phyloP scores from a whole-genome alignment of 129 eudicot species.

The Gnaphalium uliginosum region DNA sequence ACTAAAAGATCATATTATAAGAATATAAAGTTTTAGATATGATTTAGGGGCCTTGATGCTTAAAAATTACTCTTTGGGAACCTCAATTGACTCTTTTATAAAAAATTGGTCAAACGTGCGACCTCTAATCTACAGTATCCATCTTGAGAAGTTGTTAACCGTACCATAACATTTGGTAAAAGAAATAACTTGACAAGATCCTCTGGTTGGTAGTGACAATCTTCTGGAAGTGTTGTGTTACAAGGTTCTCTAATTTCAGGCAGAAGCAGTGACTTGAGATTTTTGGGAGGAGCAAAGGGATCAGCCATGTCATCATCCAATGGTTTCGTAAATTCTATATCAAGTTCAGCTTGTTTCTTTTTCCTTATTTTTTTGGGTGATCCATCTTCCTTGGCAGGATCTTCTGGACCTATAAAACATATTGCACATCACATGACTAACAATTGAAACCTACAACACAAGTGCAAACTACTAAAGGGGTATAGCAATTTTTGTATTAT shows the following conservation, averaged over 20 bases:
- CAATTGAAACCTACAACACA: slow-evolving; percentile 21
- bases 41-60: neutral
- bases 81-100: neutral
- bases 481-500: neutral
- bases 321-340: slow-evolving; percentile 61
- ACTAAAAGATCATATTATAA: neutral
- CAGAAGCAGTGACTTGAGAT: slow-evolving; percentile 60
- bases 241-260: slow-evolving; percentile 65
- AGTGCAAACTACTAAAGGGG: neutral
- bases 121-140: neutral
- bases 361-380: slow-evolving; percentile 53
- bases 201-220: slow-evolving; percentile 92
- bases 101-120: neutral
- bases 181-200: slow-evolving; percentile 88
- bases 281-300: slow-evolving; percentile 68
- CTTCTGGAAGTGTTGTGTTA: slow-evolving; percentile 85
- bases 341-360: slow-evolving; percentile 59
- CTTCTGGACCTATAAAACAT: slow-evolving; percentile 48
- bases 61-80: neutral
- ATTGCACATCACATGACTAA: slow-evolving; percentile 18
- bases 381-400: slow-evolving; percentile 50
- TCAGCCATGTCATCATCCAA: slow-evolving; percentile 53
- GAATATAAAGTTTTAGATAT: neutral
- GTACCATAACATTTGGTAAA: slow-evolving; percentile 73
- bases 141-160: neutral